Percentiles rank a stretch among this genome's conserved stretches.
These are phyloP conservation scores for Eimeria zaria DNA, from an alignment of 169 alveolate species.

Conservation along the genomic window DNA sequence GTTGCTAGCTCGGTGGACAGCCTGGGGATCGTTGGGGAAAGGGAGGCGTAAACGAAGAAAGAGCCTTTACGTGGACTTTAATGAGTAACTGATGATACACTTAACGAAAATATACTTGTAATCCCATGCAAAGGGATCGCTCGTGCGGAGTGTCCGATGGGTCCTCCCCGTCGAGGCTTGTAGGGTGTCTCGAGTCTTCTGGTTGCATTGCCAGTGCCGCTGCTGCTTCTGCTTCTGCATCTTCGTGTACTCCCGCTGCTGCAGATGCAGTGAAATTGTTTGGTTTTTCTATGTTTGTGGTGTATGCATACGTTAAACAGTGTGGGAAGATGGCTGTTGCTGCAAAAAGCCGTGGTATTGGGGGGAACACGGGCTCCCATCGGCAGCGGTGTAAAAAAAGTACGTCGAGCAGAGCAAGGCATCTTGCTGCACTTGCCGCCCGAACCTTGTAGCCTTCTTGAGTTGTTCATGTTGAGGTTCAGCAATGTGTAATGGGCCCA, in stretches of 20 bases:
- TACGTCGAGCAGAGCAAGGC: slow-evolving; percentile 69
- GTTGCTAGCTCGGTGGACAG: not conserved
- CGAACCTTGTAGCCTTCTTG: slow-evolving; percentile 84
- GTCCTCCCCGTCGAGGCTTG: too few species aligned
- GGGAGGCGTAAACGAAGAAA: not conserved
- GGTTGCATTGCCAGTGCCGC: not conserved
- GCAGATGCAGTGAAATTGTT: not conserved
- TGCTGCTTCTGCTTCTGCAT: not conserved
- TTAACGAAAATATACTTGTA: too few species aligned
- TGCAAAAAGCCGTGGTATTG: slow-evolving; percentile 82
- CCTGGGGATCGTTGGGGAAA: not conserved
- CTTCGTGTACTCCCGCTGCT: not conserved
- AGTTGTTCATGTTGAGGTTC: slow-evolving; percentile 81
- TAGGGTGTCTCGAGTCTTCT: not conserved
- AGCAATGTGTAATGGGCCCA: slow-evolving; percentile 88
- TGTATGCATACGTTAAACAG: not conserved
- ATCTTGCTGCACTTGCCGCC: slow-evolving; percentile 81
- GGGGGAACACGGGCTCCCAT: slow-evolving; percentile 87
- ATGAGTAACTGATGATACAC: not conserved
- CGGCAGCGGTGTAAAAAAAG: slow-evolving; percentile 87
- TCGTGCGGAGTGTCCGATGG: too few species aligned
- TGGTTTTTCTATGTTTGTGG: not conserved
- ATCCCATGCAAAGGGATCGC: too few species aligned
- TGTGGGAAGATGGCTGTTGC: slow-evolving; percentile 60
- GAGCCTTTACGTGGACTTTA: too few species aligned